A percentile compares a stretch with the other conserved stretches of the same genome.
Evolutionary conservation across 2,329 filamentous ascomycete genomes (phyloP).

Genomic region (Calonectria fujianensis): DNA sequence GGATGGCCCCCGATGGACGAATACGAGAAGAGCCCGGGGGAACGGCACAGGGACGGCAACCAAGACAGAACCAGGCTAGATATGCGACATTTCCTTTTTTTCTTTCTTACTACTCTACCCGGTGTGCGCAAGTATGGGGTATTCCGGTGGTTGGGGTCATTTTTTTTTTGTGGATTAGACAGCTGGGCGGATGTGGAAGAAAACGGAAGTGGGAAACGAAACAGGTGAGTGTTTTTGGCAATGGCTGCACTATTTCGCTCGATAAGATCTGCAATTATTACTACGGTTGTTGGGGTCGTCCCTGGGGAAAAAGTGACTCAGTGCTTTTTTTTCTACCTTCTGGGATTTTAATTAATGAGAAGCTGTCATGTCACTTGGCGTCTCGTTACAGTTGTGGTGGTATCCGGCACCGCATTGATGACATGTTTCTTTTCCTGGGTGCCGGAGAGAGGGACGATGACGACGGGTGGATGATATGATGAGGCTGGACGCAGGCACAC

Average conservation of each 20-base stretch:
- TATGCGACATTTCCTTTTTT: slow-evolving; percentile 32
- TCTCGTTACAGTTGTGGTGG: slow-evolving; percentile 18
- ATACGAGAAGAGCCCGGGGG: slow-evolving; percentile 41
- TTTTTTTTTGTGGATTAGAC: background rate
- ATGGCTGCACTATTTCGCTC: slow-evolving; percentile 15
- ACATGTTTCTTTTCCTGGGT: slow-evolving; percentile 24
- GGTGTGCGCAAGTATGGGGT: slow-evolving; percentile 24
- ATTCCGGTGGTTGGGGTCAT: slow-evolving; percentile 14
- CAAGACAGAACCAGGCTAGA: slow-evolving; percentile 30
- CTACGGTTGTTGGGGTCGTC: slow-evolving; percentile 6
- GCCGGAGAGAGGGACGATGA: slow-evolving; percentile 2
- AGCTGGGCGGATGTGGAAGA: slow-evolving; percentile 16
- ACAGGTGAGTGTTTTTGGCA: slow-evolving; percentile 15
- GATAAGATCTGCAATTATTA: slow-evolving; percentile 29
- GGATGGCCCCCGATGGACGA: slow-evolving; percentile 38
- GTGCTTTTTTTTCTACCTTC: background rate
- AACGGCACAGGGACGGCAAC: slow-evolving; percentile 34
- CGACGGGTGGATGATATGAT: slow-evolving; percentile 1
- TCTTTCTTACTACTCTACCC: background rate
- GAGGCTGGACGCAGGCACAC: slow-evolving; percentile 10
- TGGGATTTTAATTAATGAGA: slow-evolving; percentile 11
- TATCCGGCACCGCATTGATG: slow-evolving; percentile 14
- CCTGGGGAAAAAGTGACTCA: background rate
- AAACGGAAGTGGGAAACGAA: slow-evolving; percentile 29
- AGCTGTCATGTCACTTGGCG: slow-evolving; percentile 17